These are phyloP conservation scores for Suhomyces maxii DNA, from an alignment of 1,139 yeast species.

Conservation along the genomic window DNA sequence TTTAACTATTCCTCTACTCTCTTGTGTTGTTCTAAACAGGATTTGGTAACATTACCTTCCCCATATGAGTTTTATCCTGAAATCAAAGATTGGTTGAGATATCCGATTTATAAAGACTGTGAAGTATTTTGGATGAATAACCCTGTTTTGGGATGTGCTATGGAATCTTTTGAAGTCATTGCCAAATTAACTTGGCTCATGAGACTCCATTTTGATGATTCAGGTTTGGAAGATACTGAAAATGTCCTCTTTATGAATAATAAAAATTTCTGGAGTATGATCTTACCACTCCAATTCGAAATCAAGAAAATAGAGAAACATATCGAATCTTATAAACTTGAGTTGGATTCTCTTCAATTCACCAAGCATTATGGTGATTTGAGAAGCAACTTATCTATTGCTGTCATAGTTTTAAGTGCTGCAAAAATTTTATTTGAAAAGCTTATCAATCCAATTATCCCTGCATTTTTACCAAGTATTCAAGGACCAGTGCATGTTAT, in stretches of 20 bases:
- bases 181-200: slow-evolving; percentile 42
- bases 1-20: slow-evolving; percentile 34
- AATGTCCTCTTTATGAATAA: slow-evolving; percentile 9
- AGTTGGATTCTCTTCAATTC: slow-evolving; percentile 8
- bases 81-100: slow-evolving; percentile 26
- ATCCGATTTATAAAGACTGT: slow-evolving; percentile 27
- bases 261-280: slow-evolving; percentile 15
- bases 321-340: slow-evolving; percentile 10
- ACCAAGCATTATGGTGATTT: slow-evolving; percentile 8
- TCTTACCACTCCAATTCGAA: slow-evolving; percentile 10
- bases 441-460: slow-evolving; percentile 21
- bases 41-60: slow-evolving; percentile 28
- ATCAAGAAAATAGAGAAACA: slow-evolving; percentile 7
- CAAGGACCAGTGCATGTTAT: slow-evolving; percentile 23
- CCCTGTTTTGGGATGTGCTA: slow-evolving; percentile 17
- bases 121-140: slow-evolving; percentile 18
- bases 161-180: slow-evolving; percentile 30
- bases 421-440: slow-evolving; percentile 19
- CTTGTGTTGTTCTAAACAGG: slow-evolving; percentile 24
- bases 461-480: slow-evolving; percentile 21
- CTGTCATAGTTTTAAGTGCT: slow-evolving; percentile 13
- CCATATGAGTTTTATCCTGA: slow-evolving; percentile 36
- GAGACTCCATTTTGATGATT: slow-evolving; percentile 21
- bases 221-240: neutral
- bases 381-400: slow-evolving; percentile 16